Base-by-base conservation (phyloP, 371 early-diverging fungal genomes). In the Mucor saturninus region DNA sequence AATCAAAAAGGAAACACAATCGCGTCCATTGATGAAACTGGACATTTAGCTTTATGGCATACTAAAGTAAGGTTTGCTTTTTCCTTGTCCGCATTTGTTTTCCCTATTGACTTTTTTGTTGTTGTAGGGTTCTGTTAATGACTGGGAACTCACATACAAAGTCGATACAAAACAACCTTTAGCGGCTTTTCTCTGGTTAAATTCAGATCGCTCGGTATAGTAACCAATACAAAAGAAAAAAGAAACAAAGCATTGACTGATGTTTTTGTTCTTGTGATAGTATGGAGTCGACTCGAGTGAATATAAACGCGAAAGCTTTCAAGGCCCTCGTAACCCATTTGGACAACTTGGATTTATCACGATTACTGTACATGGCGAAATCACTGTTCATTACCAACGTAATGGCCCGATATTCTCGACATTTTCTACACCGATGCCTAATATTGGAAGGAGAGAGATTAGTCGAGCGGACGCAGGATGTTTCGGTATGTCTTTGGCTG, bases 11-110 rank as follows among this genome's bases (percentile, higher is more conserved):
- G 82, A 8, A 75, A 73, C 9, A 52, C 68, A 3, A 59, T 81
- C 42, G 74, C 77, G n/a, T 72, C 79, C 11, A 68, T 67, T 26
- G 82, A 81, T 62, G 82, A 81, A 46, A 77, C 69, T 0, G 82
- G 82, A 15, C 71, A 68, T 30, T 29, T 81, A 14, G 82, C 77
- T 6, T 38, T 79, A 28, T 81, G 82, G 82, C 61, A 73, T 35
- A 51, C 77, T 2, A 59, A 75, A 14, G 82, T 81, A 75, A 54
- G 63, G 30, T 28, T 28, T 13, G 9, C 10, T 4, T 30, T 10
- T 26, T 42, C 5, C 13, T n/a, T 42, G 6, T 4, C 6, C n/a
- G 6, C 35, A 35, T 35, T 35, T 30, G 11, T 30, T 7, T 5
- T 43, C 5, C 48, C n/a, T 14, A n/a, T 46, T 46, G 21, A 21